Conservation (phyloP, 2,329 filamentous ascomycete genomes). For the Beauveria sp. region DNA sequence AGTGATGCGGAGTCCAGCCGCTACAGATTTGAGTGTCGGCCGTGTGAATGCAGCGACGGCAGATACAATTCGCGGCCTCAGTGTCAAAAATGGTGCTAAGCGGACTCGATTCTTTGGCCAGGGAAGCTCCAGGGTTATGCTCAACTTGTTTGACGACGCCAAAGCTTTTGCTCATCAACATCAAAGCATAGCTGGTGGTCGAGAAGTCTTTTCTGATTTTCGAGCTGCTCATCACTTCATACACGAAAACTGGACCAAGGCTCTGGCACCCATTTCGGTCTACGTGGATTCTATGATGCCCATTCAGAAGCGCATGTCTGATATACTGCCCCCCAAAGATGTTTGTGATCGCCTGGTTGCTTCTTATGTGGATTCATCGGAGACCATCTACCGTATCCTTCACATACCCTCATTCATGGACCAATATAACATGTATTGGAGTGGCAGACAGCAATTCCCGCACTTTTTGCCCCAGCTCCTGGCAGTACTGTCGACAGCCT, state of each 20-base stretch:
- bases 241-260: conserved; percentile 39
- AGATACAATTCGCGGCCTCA: conserved; percentile 41
- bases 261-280: conserved; percentile 43
- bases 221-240: conserved; percentile 40
- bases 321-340: conserved; percentile 43
- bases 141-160: conserved; percentile 50
- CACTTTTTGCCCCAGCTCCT: conserved; percentile 47
- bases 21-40: conserved; percentile 27
- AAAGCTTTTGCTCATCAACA: conserved; percentile 41
- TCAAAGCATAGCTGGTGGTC: conserved; percentile 31
- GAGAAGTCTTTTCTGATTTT: conserved; percentile 37
- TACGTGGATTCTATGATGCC: conserved; percentile 54
- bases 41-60: conserved; percentile 30
- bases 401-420: conserved; percentile 44
- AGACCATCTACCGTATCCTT: conserved; percentile 46
- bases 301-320: conserved; percentile 48
- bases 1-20: conserved; percentile 34
- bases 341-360: conserved; percentile 45
- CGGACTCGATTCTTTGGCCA: conserved; percentile 46
- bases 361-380: conserved; percentile 42
- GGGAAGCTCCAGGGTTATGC: conserved; percentile 42
- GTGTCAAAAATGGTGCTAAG: conserved; percentile 38
- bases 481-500: conserved; percentile 44
- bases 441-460: conserved; percentile 37
- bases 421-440: conserved; percentile 46